Evolutionary conservation across 495 filamentous ascomycete species (phyloP), one percentile per base, ranked within the genome.

Genomic region (Clavariopsis aquatica): DNA sequence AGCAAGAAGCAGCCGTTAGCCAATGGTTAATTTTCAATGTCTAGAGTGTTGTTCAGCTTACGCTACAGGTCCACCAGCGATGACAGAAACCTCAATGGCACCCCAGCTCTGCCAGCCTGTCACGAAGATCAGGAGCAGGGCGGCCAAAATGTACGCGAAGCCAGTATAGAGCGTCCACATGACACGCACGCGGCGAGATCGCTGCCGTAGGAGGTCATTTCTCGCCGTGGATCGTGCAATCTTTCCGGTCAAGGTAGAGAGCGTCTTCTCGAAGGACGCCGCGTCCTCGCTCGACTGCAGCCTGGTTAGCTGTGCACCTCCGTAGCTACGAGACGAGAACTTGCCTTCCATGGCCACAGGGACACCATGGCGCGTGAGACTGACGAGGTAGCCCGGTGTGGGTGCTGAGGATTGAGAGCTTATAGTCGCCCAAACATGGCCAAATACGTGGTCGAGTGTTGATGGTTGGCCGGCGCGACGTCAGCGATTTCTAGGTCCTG

Each of bases 211-310:
- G 43, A 78, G 75, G 60, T 95, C 89, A 51, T 96, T 86, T 52
- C 82, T 87, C 31, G 85, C 73, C 64, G 85, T 88, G 29, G 86
- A 83, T 49, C 84, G 79, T 17, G 87, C 80, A 72, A 98, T 96
- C 79, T 93, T 96, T 27, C 79, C 79, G 15, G 92, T 86, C 45
- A 98, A 83, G 12, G 85, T 82, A 17, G 89, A 88, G 45, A 98
- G 87, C 0, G 88, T 84, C 78, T 92, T 96, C 76, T 98, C 94
- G 70, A 98, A 98, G 5, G 86, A 89, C 41, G 93, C 93, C 1
- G 93, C 89, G 68, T 93, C 96, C 74, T 84, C 88, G 70, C 90
- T 85, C 84, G 76, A 88, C 85, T 91, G 95, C n/a, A 38, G 29
- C 22, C 8, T 28, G 28, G 22, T 27, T 51, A 27, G 43, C 57